Base-by-base conservation (phyloP, 768 basidiomycete genomes). In the Cystobasidium onofrii region DNA sequence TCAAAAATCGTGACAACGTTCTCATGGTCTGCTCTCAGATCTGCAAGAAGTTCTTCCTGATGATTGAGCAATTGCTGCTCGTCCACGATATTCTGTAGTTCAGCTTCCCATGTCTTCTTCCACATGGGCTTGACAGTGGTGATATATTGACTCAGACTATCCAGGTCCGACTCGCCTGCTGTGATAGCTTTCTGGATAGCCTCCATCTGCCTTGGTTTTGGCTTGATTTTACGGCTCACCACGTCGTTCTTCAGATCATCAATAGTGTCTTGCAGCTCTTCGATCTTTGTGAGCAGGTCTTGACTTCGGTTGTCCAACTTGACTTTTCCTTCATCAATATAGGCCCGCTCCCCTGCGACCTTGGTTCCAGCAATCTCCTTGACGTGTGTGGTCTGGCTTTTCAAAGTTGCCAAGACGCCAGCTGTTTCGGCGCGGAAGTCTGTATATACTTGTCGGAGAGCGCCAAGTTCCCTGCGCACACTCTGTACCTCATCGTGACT, bases 41-140 rank as follows among this genome's bases (percentile, higher is more conserved):
- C 95, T 62, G 84, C 84, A 73, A 95, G 84, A 80, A 99, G 86
- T 81, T 93, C 92, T 80, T 94, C 91, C 81, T 97, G 94, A 79
- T 96, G 90, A 9, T 86, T 87, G 74, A 97, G 83, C 83, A 96
- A 90, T 77, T 93, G 90, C 80, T 99, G 94, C 81, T 99, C 95
- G 80, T 96, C 93, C 73, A 97, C 90, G 71, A 99, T 93, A 76
- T 92, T 91, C 84, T 92, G 90, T 80, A 99, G 81, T 83, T 99
- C 95, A 79, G 91, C 88, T 79, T 91, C 90, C 95, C 95, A 99
- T 23, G 93, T 97, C 85, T 94, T 92, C 84, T 94, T 91, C 95
- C 95, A 99, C 86, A 91, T 91, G 52, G 95, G 92, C 79, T 90
- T 92, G 78, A 94, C 86, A 13, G 90, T 89, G 77, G 88, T 86